A percentile compares a stretch with the other conserved stretches of the same genome.
Conservation (phyloP, 2,329 filamentous ascomycete genomes). For the Dactylonectria macrodidyma region DNA sequence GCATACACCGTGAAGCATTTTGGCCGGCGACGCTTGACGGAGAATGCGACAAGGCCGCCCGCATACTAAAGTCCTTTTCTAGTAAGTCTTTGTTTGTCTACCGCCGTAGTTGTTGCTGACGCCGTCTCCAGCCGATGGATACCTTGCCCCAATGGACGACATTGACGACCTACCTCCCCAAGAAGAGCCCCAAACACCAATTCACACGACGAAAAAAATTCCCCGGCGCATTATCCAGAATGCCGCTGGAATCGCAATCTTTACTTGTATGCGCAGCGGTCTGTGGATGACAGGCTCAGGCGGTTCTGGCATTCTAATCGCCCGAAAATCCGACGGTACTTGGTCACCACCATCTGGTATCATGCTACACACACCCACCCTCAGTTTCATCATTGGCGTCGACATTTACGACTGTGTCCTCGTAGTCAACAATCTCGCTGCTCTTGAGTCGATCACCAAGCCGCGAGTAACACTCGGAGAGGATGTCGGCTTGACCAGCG, state of each 20-base stretch:
- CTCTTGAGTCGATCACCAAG: constrained; percentile 87
- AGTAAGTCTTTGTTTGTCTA: constrained; percentile 62
- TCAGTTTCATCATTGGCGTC: constrained; percentile 91
- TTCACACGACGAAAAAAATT: constrained; percentile 81
- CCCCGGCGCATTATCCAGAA: constrained; percentile 88
- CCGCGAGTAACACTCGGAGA: constrained; percentile 85
- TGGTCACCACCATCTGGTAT: constrained; percentile 96
- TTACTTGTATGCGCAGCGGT: constrained; percentile 95
- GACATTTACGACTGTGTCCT: constrained; percentile 97
- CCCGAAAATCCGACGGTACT: constrained; percentile 85
- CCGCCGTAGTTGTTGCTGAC: constrained; percentile 35
- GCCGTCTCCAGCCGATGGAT: constrained; percentile 66
- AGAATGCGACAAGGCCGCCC: constrained; percentile 91
- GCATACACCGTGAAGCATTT: constrained; percentile 75
- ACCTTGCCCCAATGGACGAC: constrained; percentile 62
- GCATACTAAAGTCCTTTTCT: constrained; percentile 92
- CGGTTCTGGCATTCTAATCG: constrained; percentile 89
- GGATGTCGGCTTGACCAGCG: constrained; percentile 82
- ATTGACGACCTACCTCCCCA: constrained; percentile 50
- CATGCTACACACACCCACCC: constrained; percentile 87
- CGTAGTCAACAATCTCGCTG: constrained; percentile 89
- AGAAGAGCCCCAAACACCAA: constrained; percentile 63
- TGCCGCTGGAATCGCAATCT: constrained; percentile 91
- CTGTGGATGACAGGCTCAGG: constrained; percentile 93
- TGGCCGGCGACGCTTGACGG: constrained; percentile 90